Percentiles rank a stretch among this genome's conserved stretches.
Conservation (phyloP, 805 yeast species). For the Ogataea degrootiae region DNA sequence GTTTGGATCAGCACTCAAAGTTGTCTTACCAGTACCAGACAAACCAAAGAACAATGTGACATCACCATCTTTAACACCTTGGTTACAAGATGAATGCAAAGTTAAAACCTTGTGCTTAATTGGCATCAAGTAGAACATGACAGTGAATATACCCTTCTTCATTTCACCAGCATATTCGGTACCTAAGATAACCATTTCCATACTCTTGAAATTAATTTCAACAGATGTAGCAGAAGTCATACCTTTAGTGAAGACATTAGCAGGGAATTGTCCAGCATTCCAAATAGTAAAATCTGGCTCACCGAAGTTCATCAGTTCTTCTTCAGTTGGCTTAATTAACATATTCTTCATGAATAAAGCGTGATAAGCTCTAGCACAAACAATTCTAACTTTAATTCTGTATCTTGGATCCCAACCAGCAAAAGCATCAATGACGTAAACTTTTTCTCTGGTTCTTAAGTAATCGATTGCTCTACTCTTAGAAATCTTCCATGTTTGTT, state of each 20-base stretch:
- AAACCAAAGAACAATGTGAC: conserved; percentile 95
- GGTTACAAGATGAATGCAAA: conserved; percentile 92
- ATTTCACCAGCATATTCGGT: conserved; percentile 99
- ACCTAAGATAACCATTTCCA: conserved; percentile 99
- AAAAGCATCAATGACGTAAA: conserved; percentile 91
- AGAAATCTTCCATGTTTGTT: conserved; percentile 91
- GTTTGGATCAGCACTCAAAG: conserved; percentile 92
- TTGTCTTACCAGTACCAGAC: conserved; percentile 98
- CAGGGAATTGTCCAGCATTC: conserved; percentile 99
- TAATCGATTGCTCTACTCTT: conserved; percentile 96
- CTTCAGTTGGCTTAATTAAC: conserved; percentile 91
- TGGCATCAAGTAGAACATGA: conserved; percentile 98
- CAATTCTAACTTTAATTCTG: conserved; percentile 91
- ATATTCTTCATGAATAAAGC: conserved; percentile 97
- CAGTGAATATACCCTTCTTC: conserved; percentile 99
- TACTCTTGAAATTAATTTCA: conserved; percentile 91
- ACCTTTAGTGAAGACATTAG: conserved; percentile 91
- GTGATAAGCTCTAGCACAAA: conserved; percentile 98
- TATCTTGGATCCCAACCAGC: conserved; percentile 99
- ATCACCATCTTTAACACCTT: conserved; percentile 75
- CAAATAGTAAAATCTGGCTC: conserved; percentile 98
- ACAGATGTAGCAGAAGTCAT: conserved; percentile 96
- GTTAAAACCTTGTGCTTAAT: conserved; percentile 87
- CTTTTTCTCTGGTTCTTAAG: conserved; percentile 89
- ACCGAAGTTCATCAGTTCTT: conserved; percentile 85